A percentile compares a stretch with the other conserved stretches of the same genome.
Evolutionary conservation across 2,329 filamentous ascomycete species (phyloP).

Genomic region (Ophiocordyceps sinensis): DNA sequence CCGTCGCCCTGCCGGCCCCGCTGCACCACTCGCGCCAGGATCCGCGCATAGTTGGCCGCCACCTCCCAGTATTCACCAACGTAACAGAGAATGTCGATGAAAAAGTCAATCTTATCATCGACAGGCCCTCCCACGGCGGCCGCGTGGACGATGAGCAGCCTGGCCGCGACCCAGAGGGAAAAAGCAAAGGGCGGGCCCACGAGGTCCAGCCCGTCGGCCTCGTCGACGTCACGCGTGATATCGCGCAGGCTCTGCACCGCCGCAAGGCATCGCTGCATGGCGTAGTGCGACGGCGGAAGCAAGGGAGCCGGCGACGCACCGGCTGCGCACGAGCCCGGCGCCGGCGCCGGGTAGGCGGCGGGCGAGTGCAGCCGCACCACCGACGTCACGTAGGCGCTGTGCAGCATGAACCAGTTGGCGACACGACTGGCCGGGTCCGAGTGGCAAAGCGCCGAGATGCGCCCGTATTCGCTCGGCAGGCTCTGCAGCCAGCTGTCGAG

Average conservation of each 20-base stretch:
- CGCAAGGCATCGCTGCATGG: slow-evolving; percentile 28
- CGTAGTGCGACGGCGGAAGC: slow-evolving; percentile 28
- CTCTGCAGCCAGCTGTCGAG: slow-evolving; percentile 27
- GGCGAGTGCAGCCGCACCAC: slow-evolving; percentile 29
- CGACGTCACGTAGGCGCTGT: slow-evolving; percentile 28
- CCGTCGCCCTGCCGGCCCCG: slow-evolving; percentile 19
- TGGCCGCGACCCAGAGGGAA: slow-evolving; percentile 27
- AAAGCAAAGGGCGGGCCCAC: slow-evolving; percentile 29
- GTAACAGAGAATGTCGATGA: slow-evolving; percentile 25
- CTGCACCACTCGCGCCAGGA: slow-evolving; percentile 23
- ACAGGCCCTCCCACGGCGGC: slow-evolving; percentile 21
- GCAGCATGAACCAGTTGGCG: slow-evolving; percentile 32
- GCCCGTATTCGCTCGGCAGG: slow-evolving; percentile 28
- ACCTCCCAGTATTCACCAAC: slow-evolving; percentile 30
- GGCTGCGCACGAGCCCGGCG: neutral
- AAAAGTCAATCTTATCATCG: slow-evolving; percentile 26
- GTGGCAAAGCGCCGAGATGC: slow-evolving; percentile 29
- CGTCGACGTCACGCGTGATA: slow-evolving; percentile 27
- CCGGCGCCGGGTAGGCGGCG: slow-evolving; percentile 21
- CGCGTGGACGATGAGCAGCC: slow-evolving; percentile 25
- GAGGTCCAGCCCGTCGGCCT: slow-evolving; percentile 26
- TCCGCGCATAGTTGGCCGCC: slow-evolving; percentile 25
- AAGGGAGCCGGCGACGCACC: neutral
- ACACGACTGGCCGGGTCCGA: slow-evolving; percentile 29
- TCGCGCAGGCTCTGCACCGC: slow-evolving; percentile 28